Percentiles rank a stretch among this genome's conserved stretches.
Evolutionary conservation across 257 asterid species (phyloP).

Genomic region (Solanum neorickii): DNA sequence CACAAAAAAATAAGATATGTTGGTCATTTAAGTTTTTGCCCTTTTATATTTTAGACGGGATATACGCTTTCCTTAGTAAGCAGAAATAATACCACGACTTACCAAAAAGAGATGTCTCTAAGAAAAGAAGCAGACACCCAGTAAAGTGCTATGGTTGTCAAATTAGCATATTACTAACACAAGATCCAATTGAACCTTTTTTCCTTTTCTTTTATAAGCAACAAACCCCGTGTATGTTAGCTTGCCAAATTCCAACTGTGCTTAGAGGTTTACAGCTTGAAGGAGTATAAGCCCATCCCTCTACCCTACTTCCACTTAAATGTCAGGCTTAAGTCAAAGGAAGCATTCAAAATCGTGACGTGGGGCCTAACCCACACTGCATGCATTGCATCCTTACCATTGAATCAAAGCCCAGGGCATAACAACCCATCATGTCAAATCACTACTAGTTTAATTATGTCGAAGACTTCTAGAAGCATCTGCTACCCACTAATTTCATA

Average conservation of each 20-base stretch:
- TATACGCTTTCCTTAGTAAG: background rate
- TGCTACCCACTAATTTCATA: background rate
- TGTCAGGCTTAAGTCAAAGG: background rate
- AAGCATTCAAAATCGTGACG: background rate
- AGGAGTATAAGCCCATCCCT: background rate
- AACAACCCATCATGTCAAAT: background rate
- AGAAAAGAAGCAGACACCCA: background rate
- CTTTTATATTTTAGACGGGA: background rate
- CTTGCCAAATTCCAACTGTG: background rate
- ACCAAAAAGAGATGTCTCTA: background rate
- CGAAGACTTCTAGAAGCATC: background rate
- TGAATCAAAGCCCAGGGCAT: background rate
- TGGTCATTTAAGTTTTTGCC: background rate
- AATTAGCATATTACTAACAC: too few species aligned
- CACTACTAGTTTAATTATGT: background rate
- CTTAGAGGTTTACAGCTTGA: background rate
- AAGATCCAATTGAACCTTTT: background rate
- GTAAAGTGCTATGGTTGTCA: too few species aligned
- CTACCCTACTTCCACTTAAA: background rate
- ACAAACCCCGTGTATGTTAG: background rate
- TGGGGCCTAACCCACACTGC: background rate
- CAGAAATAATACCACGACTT: background rate
- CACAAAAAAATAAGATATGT: background rate
- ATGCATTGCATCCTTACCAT: background rate
- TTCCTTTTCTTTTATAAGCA: background rate